phyloP scores from a whole-genome alignment of 2,329 filamentous ascomycete species.

The Pyricularia sp. region DNA sequence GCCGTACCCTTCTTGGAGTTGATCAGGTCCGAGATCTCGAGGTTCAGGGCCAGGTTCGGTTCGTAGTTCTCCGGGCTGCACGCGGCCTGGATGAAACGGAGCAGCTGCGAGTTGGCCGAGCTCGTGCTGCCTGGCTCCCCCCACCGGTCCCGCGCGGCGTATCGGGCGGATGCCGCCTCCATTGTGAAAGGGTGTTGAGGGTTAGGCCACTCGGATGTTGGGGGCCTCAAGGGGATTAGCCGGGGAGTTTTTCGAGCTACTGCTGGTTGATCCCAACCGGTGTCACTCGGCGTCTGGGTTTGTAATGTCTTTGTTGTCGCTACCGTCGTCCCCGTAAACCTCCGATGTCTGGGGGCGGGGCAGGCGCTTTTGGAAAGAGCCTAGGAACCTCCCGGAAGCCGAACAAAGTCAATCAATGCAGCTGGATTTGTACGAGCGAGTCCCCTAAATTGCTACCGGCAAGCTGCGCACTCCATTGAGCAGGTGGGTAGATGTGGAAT shows the following conservation, averaged over 20 bases:
- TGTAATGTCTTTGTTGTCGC: not conserved
- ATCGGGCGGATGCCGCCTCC: conserved; percentile 93
- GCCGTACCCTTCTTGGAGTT: conserved; percentile 95
- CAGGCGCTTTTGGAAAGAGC: not conserved
- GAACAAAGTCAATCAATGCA: not conserved
- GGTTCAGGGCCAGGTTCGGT: conserved; percentile 87
- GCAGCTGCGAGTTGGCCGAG: conserved; percentile 70
- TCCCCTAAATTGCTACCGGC: not conserved
- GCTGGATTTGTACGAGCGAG: not conserved
- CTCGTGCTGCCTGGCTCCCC: conserved; percentile 54
- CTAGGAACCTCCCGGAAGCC: not conserved
- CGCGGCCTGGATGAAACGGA: conserved; percentile 90
- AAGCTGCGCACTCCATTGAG: not conserved
- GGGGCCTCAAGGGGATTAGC: not conserved
- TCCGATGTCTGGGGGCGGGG: not conserved
- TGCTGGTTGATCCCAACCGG: not conserved
- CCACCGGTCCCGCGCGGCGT: conserved; percentile 91
- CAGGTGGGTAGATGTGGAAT: not conserved
- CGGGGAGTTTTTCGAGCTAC: not conserved
- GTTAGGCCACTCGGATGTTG: not conserved
- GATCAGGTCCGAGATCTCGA: conserved; percentile 92
- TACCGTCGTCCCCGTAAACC: not conserved
- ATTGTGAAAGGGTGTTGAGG: conserved; percentile 28
- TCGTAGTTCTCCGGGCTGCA: conserved; percentile 97
- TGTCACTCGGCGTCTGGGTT: not conserved